Conservation (phyloP, 129 eudicot genomes). For the Dittrichia graveolens region DNA sequence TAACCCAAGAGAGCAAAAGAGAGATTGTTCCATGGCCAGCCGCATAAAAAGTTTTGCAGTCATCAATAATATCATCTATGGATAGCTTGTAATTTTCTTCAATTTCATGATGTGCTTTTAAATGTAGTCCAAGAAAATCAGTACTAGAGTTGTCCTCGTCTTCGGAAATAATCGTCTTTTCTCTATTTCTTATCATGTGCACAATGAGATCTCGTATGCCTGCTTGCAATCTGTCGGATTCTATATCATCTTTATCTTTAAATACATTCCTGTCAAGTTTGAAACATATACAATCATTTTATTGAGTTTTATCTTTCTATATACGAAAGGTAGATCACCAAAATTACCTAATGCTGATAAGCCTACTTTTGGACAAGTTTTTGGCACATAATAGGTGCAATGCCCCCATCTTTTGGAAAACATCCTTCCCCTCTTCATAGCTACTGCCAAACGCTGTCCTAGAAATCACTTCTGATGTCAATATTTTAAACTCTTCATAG, state of each 20-base stretch:
- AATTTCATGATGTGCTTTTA: constrained; percentile 36
- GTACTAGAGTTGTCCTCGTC: constrained; percentile 32
- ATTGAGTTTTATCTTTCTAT: background rate
- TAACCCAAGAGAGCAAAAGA: constrained; percentile 56
- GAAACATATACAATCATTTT: background rate
- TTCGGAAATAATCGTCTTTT: background rate
- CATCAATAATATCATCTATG: constrained; percentile 60
- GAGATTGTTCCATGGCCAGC: constrained; percentile 67
- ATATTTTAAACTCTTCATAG: constrained; percentile 30
- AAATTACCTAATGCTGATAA: constrained; percentile 21
- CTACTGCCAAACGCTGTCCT: constrained; percentile 42
- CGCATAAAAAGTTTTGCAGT: constrained; percentile 54
- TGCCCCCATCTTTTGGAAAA: constrained; percentile 27
- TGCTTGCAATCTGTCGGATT: constrained; percentile 18
- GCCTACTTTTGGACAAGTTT: background rate
- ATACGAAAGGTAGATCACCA: background rate
- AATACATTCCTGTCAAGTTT: constrained; percentile 19
- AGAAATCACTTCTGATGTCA: constrained; percentile 40
- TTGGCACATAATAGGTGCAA: constrained; percentile 9
- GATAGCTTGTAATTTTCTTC: constrained; percentile 51
- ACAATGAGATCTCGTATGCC: constrained; percentile 20
- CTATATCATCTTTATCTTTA: constrained; percentile 28
- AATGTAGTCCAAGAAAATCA: constrained; percentile 68
- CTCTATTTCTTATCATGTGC: constrained; percentile 28
- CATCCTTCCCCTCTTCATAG: constrained; percentile 40